Base-by-base conservation (phyloP, 306 rosid species). In the Herpetospermum pedunculosum region DNA sequence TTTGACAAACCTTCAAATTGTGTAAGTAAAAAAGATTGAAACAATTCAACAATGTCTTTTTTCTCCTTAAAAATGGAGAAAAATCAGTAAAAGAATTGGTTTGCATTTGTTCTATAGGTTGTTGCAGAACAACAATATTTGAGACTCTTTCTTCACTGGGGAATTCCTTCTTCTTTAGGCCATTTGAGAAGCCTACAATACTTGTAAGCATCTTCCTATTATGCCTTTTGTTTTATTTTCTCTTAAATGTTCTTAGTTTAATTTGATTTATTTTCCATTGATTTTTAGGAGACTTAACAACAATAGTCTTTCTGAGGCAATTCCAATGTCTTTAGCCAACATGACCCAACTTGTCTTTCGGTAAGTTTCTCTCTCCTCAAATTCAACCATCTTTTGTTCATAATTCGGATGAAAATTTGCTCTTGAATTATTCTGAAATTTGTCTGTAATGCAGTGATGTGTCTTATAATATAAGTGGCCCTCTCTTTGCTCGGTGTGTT, bases 1-100 rank as follows among this genome's bases (percentile, higher is more conserved):
- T 86, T 85, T 95, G 73, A 89, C 96, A 71, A 95, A 95, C 80
- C 99, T 95, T 76, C 97, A 91, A 79, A 89, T 87, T 84, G 92
- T 95, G 99, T 95, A 87, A 87, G 99, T 41, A 8, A 23, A 74
- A 59, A 54, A 25, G 38, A 35, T 37, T 26, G 25, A 70, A 29
- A 29, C 16, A 32, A 38, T 6, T n/a, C 25, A 48, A 6, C 10
- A 5, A 57, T 2, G 10, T 5, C 46, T 49, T 11, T 71, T 60
- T 15, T 23, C 63, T n/a, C n/a, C 10, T 62, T 62, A 28, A 28
- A 34, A 28, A 14, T 34, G 70, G 67, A 59, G 41, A 59, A 46
- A n/a, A 32, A 16, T 60, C 12, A 71, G 58, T 29, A 2, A 35
- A 6, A 37, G 21, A 37, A 34, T 14, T 26, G 14, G 13, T 41